Evolutionary conservation across 805 yeast genomes (phyloP).

Genomic region (Blastobotrys terrestris): DNA sequence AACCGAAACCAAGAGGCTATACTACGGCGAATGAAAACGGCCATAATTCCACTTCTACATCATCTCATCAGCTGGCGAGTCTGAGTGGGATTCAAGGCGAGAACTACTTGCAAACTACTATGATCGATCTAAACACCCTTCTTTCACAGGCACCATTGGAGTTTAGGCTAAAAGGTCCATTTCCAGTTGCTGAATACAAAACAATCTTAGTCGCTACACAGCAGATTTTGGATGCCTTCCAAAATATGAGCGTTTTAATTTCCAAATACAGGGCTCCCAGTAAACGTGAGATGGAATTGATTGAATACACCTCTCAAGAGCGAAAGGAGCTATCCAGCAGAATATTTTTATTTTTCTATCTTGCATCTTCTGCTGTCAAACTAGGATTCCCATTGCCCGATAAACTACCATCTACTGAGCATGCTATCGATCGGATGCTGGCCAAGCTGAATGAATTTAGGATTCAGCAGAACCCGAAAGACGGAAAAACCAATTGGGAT

Average conservation of each 20-base stretch:
- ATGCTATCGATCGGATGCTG: conserved; percentile 64
- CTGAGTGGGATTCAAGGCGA: conserved; percentile 26
- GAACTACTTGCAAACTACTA: conserved; percentile 44
- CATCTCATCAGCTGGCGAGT: neutral
- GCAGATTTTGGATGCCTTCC: conserved; percentile 64
- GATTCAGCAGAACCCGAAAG: conserved; percentile 28
- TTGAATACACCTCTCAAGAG: conserved; percentile 44
- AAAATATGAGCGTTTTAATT: conserved; percentile 64
- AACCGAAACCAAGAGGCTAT: conserved; percentile 9
- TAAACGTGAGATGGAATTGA: conserved; percentile 48
- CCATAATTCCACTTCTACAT: neutral
- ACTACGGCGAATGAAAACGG: neutral
- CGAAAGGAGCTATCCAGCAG: conserved; percentile 65
- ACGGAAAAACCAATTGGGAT: conserved; percentile 24
- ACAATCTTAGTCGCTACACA: conserved; percentile 51
- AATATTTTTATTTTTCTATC: conserved; percentile 66
- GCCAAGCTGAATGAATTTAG: conserved; percentile 59
- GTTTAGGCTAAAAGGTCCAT: conserved; percentile 65
- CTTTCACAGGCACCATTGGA: conserved; percentile 71
- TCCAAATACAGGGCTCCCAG: conserved; percentile 52
- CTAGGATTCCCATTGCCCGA: conserved; percentile 73
- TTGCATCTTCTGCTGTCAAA: conserved; percentile 57
- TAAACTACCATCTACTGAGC: conserved; percentile 70
- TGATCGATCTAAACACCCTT: conserved; percentile 54
- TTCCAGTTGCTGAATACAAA: conserved; percentile 49